Evolutionary conservation across 352 stramenopile species (phyloP), one percentile per base, ranked within the genome.

Genomic region (Aphanomyces euteiches): DNA sequence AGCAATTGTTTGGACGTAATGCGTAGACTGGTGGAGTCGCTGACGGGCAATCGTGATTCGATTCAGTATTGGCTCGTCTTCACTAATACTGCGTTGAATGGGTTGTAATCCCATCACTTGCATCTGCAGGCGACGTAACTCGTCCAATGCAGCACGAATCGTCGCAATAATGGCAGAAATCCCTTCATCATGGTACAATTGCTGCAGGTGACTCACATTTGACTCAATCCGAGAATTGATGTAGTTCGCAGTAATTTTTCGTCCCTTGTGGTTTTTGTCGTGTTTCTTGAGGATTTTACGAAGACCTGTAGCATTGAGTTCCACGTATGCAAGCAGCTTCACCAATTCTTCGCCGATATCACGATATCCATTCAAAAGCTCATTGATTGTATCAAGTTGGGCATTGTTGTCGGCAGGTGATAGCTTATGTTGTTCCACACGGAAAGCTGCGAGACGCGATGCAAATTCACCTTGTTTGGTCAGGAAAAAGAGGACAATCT

Each of bases 281-380:
- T 93, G 87, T 74, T 96, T 96, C 70, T 96, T 96, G 54, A 93
- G 81, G 74, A 96, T 96, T 75, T 96, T 96, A 59, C 88, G 85
- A 65, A 96, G 88, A 21, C 86, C 87, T 38, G 85, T 94, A 17
- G 86, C 84, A 72, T 96, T 96, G 39, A 96, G 80, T 74, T 94
- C 85, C 10, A 96, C 82, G 61, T 90, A 96, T 61, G 93, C 78
- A 66, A 96, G 81, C 60, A 96, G 54, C 47, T 91, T 79, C 53
- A 93, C 83, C 8, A 96, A 74, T 5, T 93, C 83, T 54, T 96
- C 88, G 38, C 88, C 88, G n/a, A 91, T 79, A 15, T 76, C 70
- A 57, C 87, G 79, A 70, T 78, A 85, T n/a, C 79, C 78, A 56
- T 92, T 82, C 17, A 78, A 77, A 43, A 94, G 82, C 12, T 74